Evolutionary conservation across 805 yeast species (phyloP).

Genomic region (Priceomyces haplophilus): DNA sequence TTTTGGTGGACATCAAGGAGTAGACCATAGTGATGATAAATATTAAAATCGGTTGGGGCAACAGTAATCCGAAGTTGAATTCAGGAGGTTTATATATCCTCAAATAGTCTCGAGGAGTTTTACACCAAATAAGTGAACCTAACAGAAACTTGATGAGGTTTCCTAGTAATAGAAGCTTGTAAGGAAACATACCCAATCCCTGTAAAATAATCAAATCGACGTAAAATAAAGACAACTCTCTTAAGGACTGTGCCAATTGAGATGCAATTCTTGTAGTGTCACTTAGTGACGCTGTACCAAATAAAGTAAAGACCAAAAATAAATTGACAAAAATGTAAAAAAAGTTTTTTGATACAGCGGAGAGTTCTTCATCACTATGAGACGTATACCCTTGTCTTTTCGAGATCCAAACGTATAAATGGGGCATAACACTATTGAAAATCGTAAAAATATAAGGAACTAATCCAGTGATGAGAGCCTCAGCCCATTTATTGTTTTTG

Average conservation of each 20-base stretch:
- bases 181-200: slow-evolving; percentile 88
- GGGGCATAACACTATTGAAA: slow-evolving; percentile 80
- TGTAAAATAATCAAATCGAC: slow-evolving; percentile 81
- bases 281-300: slow-evolving; percentile 85
- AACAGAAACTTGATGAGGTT: slow-evolving; percentile 68
- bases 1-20: slow-evolving; percentile 85
- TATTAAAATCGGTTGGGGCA: slow-evolving; percentile 88
- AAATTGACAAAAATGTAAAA: slow-evolving; percentile 91
- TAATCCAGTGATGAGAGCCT: slow-evolving; percentile 78
- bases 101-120: slow-evolving; percentile 79
- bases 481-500: slow-evolving; percentile 65
- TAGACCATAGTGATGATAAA: slow-evolving; percentile 82
- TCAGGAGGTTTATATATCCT: slow-evolving; percentile 82
- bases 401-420: slow-evolving; percentile 79
- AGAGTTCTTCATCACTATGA: slow-evolving; percentile 86
- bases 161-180: slow-evolving; percentile 78
- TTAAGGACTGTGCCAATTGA: slow-evolving; percentile 77
- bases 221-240: slow-evolving; percentile 79
- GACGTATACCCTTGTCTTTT: slow-evolving; percentile 85
- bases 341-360: slow-evolving; percentile 88
- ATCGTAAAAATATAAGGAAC: slow-evolving; percentile 85
- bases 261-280: slow-evolving; percentile 89
- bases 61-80: slow-evolving; percentile 84
- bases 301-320: slow-evolving; percentile 89
- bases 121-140: slow-evolving; percentile 54